These are phyloP conservation scores for Fistulinella staudtii DNA, from an alignment of 1,284 basidiomycete species.

Conservation along the genomic window DNA sequence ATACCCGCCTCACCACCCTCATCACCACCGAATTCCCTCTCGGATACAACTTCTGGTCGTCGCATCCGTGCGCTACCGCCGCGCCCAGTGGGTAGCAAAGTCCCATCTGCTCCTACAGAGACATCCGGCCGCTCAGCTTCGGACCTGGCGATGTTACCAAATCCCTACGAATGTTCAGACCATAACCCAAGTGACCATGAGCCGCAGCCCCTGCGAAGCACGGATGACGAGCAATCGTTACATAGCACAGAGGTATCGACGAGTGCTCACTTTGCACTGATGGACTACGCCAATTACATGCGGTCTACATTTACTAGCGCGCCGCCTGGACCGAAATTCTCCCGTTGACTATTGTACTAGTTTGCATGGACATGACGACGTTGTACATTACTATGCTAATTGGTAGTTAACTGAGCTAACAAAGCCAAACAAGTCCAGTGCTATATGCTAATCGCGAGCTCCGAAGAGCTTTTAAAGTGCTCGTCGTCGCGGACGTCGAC, in stretches of 20 bases:
- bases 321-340: constrained; percentile 7
- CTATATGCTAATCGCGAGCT: background rate
- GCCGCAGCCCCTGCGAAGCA: constrained; percentile 7
- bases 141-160: too few species aligned
- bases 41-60: constrained; percentile 14
- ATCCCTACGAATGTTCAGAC: constrained; percentile 6
- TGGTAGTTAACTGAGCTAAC: constrained; percentile 10
- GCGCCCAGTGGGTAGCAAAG: constrained; percentile 20
- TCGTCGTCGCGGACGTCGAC: background rate
- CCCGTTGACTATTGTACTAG: constrained; percentile 3
- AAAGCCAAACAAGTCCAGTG: constrained; percentile 24
- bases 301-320: constrained; percentile 12
- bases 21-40: constrained; percentile 8
- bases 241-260: constrained; percentile 27
- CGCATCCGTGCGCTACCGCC: constrained; percentile 31
- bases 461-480: background rate
- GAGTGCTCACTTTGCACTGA: constrained; percentile 26
- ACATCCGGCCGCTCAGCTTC: too few species aligned
- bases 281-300: constrained; percentile 30
- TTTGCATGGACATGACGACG: background rate
- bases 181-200: background rate
- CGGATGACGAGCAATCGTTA: constrained; percentile 18
- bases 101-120: too few species aligned
- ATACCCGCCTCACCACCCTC: background rate
- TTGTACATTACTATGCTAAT: background rate